Percentiles rank a stretch among this genome's conserved stretches.
These are phyloP conservation scores for Abrus precatorius DNA, from an alignment of 306 rosid genomes.

Conservation along the genomic window DNA sequence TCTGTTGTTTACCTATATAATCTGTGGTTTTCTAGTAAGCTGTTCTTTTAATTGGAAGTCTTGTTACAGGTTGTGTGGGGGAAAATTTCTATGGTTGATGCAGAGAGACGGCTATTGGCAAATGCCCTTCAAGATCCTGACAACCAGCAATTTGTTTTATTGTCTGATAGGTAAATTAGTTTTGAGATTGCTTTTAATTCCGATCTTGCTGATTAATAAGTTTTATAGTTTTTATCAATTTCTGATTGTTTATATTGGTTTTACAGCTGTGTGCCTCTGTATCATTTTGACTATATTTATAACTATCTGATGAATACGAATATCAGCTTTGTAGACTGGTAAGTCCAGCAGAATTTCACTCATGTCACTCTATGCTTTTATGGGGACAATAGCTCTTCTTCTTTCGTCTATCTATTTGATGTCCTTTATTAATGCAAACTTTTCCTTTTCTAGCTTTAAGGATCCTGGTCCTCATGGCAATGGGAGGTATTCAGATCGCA, in stretches of 20 bases:
- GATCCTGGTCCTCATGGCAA: constrained; percentile 99
- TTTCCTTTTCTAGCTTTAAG: constrained; percentile 70
- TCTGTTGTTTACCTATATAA: constrained; percentile 19
- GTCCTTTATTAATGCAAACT: constrained; percentile 36
- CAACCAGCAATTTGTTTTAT: constrained; percentile 94
- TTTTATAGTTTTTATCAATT: constrained; percentile 47
- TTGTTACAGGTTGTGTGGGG: constrained; percentile 96
- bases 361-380: constrained; percentile 9
- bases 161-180: constrained; percentile 85
- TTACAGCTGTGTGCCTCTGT: constrained; percentile 94
- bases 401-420: constrained; percentile 35
- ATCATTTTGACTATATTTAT: constrained; percentile 84
- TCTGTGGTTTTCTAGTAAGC: constrained; percentile 20
- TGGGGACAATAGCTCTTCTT: constrained; percentile 18
- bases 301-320: constrained; percentile 81
- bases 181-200: constrained; percentile 40
- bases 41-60: constrained; percentile 43
- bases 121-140: constrained; percentile 90
- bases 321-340: constrained; percentile 96
- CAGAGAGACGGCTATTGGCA: constrained; percentile 91
- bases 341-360: constrained; percentile 44
- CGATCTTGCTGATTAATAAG: constrained; percentile 37
- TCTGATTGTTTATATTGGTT: constrained; percentile 48
- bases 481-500: constrained; percentile 94
- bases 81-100: constrained; percentile 97